Base-by-base conservation (phyloP, 768 basidiomycete species). In the Omphalotus guepiniiformis region DNA sequence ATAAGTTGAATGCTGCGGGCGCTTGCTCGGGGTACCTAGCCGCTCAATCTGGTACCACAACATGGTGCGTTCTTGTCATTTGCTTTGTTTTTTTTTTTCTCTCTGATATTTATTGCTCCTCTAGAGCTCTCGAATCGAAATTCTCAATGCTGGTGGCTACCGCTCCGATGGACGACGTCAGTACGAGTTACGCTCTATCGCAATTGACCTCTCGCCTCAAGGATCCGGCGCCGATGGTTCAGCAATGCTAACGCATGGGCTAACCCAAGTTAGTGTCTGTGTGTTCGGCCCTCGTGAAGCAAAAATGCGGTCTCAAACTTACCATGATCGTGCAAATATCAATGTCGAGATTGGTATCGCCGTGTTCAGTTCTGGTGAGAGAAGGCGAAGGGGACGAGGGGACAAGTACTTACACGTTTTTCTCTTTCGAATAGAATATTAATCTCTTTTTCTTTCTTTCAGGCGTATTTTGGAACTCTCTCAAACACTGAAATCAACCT, bases 211-310 rank as follows among this genome's bases (percentile, higher is more conserved):
- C 39, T 74, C 83, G 3, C 77, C 83, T 35, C 80, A 83, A 56
- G 82, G 83, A 39, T 70, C 75, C 32, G 46, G 37, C 32, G 88
- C 93, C 30, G 93, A 98, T 56, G 95, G 95, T 27, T 86, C 86
- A 19, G 88, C 91, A 1, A 72, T 75, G 9, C 78, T 95, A 54
- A 77, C 82, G 3, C 94, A 97, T 62, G 96, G 96, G 2, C 76
- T 98, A 26, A 97, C 96, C 0, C 82, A 88, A 49, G 92, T 96
- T 6, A 71, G 84, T 13, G 88, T 88, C 16, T 84, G 88, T 42
- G 91, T 98, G 1, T 90, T 89, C 64, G 96, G 96, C 0, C 96
- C 96, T 1, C 71, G 92, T 54, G 96, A 99, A 66, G 85, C 89
- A 1, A 87, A 82, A 61, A 73, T 82, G 65, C 77, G 91, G 40